Conservation (phyloP, 768 basidiomycete genomes). For the Tylopilus rubrobrunneus region DNA sequence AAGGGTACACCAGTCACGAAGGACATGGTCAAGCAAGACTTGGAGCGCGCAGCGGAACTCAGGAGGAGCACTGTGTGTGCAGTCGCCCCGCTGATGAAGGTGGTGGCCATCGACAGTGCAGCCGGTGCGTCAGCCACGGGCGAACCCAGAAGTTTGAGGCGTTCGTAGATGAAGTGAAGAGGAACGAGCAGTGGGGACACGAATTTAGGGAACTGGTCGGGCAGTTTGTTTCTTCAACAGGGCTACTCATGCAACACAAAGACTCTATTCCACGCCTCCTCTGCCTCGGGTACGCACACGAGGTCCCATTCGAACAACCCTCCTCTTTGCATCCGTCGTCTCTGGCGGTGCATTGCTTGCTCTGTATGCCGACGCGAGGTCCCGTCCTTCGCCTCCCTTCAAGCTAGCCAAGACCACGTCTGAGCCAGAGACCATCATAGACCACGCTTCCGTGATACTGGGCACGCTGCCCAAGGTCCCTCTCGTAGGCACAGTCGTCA, state of each 20-base stretch:
- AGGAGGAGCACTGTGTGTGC: too few species aligned
- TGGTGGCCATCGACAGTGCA: too few species aligned
- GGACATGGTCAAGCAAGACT: too few species aligned
- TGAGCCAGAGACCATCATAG: constrained; percentile 47
- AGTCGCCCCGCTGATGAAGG: too few species aligned
- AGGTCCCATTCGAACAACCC: constrained; percentile 6
- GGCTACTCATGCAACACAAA: not conserved
- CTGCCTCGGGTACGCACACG: constrained; percentile 1
- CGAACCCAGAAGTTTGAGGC: too few species aligned
- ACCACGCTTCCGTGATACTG: constrained; percentile 60
- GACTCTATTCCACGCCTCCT: constrained; percentile 7
- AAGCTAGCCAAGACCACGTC: not conserved
- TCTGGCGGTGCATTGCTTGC: constrained; percentile 16
- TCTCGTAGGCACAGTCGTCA: constrained; percentile 55
- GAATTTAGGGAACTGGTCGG: too few species aligned
- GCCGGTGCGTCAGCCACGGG: too few species aligned
- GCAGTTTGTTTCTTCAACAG: not conserved
- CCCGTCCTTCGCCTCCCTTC: constrained; percentile 22
- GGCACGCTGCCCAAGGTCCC: constrained; percentile 24
- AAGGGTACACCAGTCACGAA: too few species aligned
- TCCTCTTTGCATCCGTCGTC: constrained; percentile 17
- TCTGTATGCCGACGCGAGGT: constrained; percentile 25
- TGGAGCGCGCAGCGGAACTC: too few species aligned
- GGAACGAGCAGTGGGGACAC: too few species aligned
- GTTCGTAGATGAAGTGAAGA: too few species aligned